Evolutionary conservation across 768 basidiomycete genomes (phyloP), one percentile per base, ranked within the genome.

Genomic region (Calocera viscosa): DNA sequence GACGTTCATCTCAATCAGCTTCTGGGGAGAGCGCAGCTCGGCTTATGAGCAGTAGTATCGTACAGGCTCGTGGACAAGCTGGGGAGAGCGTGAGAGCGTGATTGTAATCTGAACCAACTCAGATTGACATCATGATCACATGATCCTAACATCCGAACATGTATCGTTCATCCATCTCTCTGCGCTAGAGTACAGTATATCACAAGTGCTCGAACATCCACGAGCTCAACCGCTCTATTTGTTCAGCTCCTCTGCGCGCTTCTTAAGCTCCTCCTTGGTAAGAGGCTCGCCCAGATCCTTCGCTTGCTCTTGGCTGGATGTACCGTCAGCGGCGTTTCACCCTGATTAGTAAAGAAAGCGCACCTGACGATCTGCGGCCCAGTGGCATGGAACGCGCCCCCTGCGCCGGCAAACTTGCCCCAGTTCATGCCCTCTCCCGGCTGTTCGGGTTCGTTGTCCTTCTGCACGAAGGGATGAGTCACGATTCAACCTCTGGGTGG

Each of bases 401-500:
- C 53, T 10, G 53, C 26, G 19, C 53, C 53, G 53, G 53, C 24
- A 22, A 60, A 60, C 30, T 60, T 60, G 53, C 53, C 53, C 53
- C 53, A 60, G 53, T 60, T 60, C 53, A 60, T 28, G 16, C 53
- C 53, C 53, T 60, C 53, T 14, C 53, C 53, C 10, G 53, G 53
- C 22, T 60, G 53, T 19, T 60, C 53, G 26, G 53, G 53, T 11
- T 60, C 30, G 30, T 60, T 60, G 53, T 60, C 53, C 53, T 60
- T 60, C 53, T 60, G 53, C 53, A 38, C 10, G 30, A 14, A 26
- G 7, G 16, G 30, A 32, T 60, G 24, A 32, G 53, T 32, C 30
- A 60, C 53, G 43, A 47, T 32, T 14, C 24, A n/a, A n/a, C n/a
- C n/a, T n/a, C 11, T 60, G 14, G 22, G 19, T 7, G 5, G 14